These are phyloP conservation scores for Gnomoniopsis smithogilvyi DNA, from an alignment of 2,329 filamentous ascomycete species.

Conservation along the genomic window DNA sequence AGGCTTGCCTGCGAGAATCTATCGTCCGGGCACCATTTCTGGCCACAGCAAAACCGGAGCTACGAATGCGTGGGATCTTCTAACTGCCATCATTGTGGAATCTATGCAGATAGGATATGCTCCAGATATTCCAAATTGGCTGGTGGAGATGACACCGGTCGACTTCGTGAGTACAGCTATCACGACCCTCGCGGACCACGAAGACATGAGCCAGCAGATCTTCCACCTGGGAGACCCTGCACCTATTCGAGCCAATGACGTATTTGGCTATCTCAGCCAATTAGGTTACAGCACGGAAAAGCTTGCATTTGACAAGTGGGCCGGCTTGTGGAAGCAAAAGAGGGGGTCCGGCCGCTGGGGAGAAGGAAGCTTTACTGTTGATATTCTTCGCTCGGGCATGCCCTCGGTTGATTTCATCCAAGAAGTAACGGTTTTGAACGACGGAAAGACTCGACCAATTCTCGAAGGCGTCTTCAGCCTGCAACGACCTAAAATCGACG, in stretches of 20 bases:
- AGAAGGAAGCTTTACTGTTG: slow-evolving; percentile 71
- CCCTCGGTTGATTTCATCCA: slow-evolving; percentile 69
- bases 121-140: slow-evolving; percentile 71
- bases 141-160: slow-evolving; percentile 79
- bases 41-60: slow-evolving; percentile 73
- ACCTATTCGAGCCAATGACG: slow-evolving; percentile 61
- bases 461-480: slow-evolving; percentile 47
- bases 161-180: slow-evolving; percentile 78
- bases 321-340: slow-evolving; percentile 69
- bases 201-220: slow-evolving; percentile 57
- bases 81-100: slow-evolving; percentile 74
- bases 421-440: slow-evolving; percentile 70
- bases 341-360: slow-evolving; percentile 61
- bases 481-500: slow-evolving; percentile 66
- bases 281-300: slow-evolving; percentile 69
- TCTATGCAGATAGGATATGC: slow-evolving; percentile 69
- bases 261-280: slow-evolving; percentile 62
- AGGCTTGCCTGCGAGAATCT: slow-evolving; percentile 67
- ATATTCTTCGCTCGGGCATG: slow-evolving; percentile 79
- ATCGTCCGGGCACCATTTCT: slow-evolving; percentile 73
- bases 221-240: slow-evolving; percentile 74
- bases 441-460: slow-evolving; percentile 62
- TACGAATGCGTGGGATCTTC: slow-evolving; percentile 74
- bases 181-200: slow-evolving; percentile 64
- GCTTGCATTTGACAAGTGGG: slow-evolving; percentile 71